Conservation (phyloP, 352 stramenopile species). For the Globisporangium cystogenes region DNA sequence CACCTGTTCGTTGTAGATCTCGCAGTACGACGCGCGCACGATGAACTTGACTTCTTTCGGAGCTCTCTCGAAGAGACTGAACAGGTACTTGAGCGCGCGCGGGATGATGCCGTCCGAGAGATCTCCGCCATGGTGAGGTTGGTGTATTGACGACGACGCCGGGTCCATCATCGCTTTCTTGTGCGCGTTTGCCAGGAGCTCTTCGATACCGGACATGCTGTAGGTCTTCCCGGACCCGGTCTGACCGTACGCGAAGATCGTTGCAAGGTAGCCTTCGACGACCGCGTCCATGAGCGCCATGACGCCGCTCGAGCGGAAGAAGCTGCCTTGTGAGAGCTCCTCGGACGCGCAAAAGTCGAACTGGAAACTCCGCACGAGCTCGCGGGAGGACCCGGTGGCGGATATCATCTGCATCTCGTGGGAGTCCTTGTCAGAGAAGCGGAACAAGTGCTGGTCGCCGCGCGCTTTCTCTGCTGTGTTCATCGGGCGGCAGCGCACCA, state of each 20-base stretch:
- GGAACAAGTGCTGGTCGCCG: constrained; percentile 47
- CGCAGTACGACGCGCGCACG: constrained; percentile 67
- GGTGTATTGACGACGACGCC: not conserved
- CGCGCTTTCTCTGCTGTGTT: constrained; percentile 39
- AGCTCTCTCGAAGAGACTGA: constrained; percentile 33
- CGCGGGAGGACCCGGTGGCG: constrained; percentile 25
- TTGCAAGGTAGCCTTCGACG: constrained; percentile 62
- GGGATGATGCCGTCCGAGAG: constrained; percentile 70
- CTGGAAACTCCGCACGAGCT: constrained; percentile 72
- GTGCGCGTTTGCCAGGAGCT: constrained; percentile 34
- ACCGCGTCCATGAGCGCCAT: constrained; percentile 60
- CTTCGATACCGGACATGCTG: constrained; percentile 75
- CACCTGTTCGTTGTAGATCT: constrained; percentile 85
- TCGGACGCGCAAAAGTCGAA: constrained; percentile 71
- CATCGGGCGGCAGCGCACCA: constrained; percentile 60
- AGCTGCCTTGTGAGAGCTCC: constrained; percentile 48
- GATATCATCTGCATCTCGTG: constrained; percentile 56
- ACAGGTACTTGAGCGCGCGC: constrained; percentile 68
- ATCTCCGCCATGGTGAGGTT: constrained; percentile 11
- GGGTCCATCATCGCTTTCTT: constrained; percentile 11
- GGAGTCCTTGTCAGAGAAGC: constrained; percentile 39
- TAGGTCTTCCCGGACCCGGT: constrained; percentile 71
- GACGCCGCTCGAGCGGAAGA: constrained; percentile 59
- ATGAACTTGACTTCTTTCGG: constrained; percentile 49
- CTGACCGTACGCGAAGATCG: constrained; percentile 65